phyloP scores from a whole-genome alignment of 495 filamentous ascomycete species.

The Talaromyces stipitatus region DNA sequence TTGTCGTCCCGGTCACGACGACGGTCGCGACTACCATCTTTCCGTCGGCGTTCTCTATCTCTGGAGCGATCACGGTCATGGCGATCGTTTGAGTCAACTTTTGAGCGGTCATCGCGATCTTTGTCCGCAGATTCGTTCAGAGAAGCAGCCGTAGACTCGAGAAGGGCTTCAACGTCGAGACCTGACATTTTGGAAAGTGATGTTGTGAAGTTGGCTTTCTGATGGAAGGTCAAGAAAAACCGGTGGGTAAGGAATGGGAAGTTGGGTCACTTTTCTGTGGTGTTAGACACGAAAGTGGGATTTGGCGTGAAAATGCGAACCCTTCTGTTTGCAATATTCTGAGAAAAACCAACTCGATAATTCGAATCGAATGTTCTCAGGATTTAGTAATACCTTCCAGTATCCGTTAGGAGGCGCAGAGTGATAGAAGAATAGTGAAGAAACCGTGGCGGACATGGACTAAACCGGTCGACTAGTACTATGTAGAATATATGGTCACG shows the following conservation, averaged over 20 bases:
- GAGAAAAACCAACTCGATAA: background rate
- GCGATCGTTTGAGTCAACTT: slow-evolving; percentile 46
- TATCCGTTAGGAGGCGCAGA: background rate
- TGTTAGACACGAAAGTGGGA: slow-evolving; percentile 34
- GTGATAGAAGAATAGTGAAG: background rate
- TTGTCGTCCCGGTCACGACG: slow-evolving; percentile 58
- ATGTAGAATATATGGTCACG: background rate
- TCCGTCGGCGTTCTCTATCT: slow-evolving; percentile 53
- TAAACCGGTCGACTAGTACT: background rate
- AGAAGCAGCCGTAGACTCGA: slow-evolving; percentile 76
- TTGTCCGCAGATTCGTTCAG: slow-evolving; percentile 44
- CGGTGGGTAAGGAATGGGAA: slow-evolving; percentile 24
- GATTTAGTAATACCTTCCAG: background rate
- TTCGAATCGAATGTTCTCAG: background rate
- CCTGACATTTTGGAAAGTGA: slow-evolving; percentile 68
- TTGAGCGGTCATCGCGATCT: slow-evolving; percentile 52
- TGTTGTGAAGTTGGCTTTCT: slow-evolving; percentile 12
- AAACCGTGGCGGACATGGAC: background rate
- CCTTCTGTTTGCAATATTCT: slow-evolving; percentile 22
- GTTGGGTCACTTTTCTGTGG: slow-evolving; percentile 38
- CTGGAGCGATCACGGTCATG: slow-evolving; percentile 48
- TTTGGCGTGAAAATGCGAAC: slow-evolving; percentile 26
- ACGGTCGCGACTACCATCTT: slow-evolving; percentile 59
- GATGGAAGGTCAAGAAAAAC: slow-evolving; percentile 14
- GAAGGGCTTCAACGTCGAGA: slow-evolving; percentile 86